A percentile compares a stretch with the other conserved stretches of the same genome.
Evolutionary conservation across 164 flowering plant genomes (phyloP).

Genomic region (Pachysandra terminalis): DNA sequence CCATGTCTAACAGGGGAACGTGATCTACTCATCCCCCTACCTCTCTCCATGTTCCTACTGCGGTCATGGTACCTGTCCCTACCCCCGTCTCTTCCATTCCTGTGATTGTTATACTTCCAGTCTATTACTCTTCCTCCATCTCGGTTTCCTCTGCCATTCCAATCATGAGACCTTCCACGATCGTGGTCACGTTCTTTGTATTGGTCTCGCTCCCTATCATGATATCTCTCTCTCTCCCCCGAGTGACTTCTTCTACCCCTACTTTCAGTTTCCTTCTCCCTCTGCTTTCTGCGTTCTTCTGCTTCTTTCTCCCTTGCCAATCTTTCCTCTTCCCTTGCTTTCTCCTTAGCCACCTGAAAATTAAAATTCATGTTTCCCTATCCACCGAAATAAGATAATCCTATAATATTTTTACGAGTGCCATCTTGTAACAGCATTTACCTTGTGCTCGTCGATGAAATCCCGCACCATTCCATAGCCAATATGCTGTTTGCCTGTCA

Average conservation of each 20-base stretch:
- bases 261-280: conserved; percentile 67
- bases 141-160: conserved; percentile 57
- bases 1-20: conserved; percentile 74
- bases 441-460: conserved; percentile 80
- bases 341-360: conserved; percentile 78
- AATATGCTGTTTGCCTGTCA: conserved; percentile 95
- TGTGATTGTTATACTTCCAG: conserved; percentile 40
- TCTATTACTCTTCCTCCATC: conserved; percentile 59
- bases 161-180: conserved; percentile 56
- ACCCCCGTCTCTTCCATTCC: conserved; percentile 71
- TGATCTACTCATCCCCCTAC: conserved; percentile 60
- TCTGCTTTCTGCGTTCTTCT: conserved; percentile 77
- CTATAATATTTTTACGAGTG: not conserved
- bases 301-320: conserved; percentile 82
- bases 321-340: conserved; percentile 85
- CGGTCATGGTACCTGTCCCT: conserved; percentile 64
- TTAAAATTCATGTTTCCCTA: not conserved
- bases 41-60: conserved; percentile 25
- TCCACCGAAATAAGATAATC: not conserved
- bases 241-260: conserved; percentile 56
- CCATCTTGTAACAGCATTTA: conserved; percentile 16
- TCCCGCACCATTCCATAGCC: conserved; percentile 98
- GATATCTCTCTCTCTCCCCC: conserved; percentile 67
- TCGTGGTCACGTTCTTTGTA: conserved; percentile 43
- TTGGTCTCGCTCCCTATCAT: conserved; percentile 49